Evolutionary conservation across 495 filamentous ascomycete genomes (phyloP).

Genomic region (Darksidea phi): DNA sequence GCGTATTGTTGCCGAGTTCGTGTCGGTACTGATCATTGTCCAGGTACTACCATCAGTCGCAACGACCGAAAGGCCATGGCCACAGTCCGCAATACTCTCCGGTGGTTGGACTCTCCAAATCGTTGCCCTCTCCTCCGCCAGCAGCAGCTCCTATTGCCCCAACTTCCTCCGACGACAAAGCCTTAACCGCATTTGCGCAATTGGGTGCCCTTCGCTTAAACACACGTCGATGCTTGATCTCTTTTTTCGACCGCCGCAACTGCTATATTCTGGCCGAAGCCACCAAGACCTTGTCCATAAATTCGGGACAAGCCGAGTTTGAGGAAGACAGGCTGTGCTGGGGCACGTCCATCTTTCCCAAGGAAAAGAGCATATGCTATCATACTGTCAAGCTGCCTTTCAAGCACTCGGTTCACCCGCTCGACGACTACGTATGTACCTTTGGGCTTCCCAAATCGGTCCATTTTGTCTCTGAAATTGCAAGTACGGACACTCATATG

Average conservation of each 20-base stretch:
- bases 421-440: constrained; percentile 42
- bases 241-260: constrained; percentile 58
- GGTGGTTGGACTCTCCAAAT: neutral
- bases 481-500: too few species aligned
- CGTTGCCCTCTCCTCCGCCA: constrained; percentile 3
- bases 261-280: constrained; percentile 66
- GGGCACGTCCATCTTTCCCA: constrained; percentile 48
- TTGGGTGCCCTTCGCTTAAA: constrained; percentile 56
- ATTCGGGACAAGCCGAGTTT: constrained; percentile 24
- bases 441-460: too few species aligned
- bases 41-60: constrained; percentile 31
- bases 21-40: too few species aligned
- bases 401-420: constrained; percentile 39
- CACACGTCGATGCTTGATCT: constrained; percentile 56
- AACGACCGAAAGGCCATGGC: constrained; percentile 2
- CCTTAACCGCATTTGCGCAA: constrained; percentile 65
- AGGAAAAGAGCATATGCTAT: constrained; percentile 51
- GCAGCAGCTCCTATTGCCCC: neutral
- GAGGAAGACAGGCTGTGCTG: constrained; percentile 44
- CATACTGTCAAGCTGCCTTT: constrained; percentile 45
- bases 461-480: too few species aligned
- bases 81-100: neutral
- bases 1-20: too few species aligned
- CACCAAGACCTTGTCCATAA: constrained; percentile 54
- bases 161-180: constrained; percentile 49